These are phyloP conservation scores for Albophoma yamanashiensis DNA, from an alignment of 2,329 filamentous ascomycete genomes.

Conservation along the genomic window DNA sequence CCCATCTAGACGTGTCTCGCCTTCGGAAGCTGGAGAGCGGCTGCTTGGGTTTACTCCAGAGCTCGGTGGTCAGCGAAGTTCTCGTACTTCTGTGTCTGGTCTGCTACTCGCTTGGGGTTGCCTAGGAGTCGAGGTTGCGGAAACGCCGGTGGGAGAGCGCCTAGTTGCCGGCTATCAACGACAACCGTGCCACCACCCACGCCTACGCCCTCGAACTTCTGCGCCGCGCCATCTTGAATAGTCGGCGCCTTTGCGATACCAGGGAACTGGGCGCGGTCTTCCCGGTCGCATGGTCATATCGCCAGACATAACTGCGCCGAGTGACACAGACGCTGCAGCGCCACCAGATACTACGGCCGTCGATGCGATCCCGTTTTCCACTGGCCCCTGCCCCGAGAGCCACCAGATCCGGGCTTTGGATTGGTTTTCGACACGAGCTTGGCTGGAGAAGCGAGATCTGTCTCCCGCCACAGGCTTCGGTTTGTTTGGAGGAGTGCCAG, in stretches of 20 bases:
- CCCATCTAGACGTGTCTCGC: neutral
- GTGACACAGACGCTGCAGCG: slow-evolving; percentile 12
- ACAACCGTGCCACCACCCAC: neutral
- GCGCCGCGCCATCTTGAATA: neutral
- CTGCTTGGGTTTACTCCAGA: neutral
- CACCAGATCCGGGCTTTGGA: slow-evolving; percentile 1
- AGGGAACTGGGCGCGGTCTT: neutral
- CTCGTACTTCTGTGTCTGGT: neutral
- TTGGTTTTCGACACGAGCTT: slow-evolving; percentile 7
- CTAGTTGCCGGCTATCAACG: neutral
- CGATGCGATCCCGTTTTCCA: slow-evolving; percentile 6
- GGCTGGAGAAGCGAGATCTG: slow-evolving; percentile 9
- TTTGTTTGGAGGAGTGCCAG: neutral
- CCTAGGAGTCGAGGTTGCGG: neutral
- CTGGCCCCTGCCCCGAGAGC: slow-evolving; percentile 3
- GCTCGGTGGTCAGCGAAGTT: neutral
- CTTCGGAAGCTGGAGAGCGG: neutral
- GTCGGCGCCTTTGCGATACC: neutral
- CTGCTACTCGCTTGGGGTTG: neutral
- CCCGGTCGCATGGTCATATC: slow-evolving; percentile 9
- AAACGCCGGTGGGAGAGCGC: neutral
- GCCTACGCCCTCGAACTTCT: neutral
- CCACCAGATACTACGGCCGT: slow-evolving; percentile 10
- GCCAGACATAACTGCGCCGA: slow-evolving; percentile 7
- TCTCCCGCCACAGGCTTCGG: slow-evolving; percentile 5